Conservation (phyloP, 306 rosid species). For the Vigna nakashimae region DNA sequence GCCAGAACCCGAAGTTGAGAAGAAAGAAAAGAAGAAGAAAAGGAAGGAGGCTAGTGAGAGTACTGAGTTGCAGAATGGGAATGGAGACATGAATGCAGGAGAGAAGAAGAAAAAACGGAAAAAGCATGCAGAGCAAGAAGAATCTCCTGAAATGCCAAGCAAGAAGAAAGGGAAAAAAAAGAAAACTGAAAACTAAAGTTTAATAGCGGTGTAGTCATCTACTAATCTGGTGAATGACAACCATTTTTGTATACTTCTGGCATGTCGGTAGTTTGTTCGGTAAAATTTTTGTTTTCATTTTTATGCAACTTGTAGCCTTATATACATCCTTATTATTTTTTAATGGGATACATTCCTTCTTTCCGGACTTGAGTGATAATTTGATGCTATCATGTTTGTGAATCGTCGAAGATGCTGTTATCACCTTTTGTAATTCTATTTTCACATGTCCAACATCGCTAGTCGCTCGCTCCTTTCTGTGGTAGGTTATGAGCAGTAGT, state of each 20-base stretch:
- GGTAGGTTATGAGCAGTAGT: too few relatives aligned
- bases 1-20: constrained; percentile 42
- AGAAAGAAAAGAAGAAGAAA: constrained; percentile 56
- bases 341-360: constrained; percentile 13
- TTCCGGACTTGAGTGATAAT: constrained; percentile 26
- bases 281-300: constrained; percentile 22
- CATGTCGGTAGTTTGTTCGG: constrained; percentile 37
- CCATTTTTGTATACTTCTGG: constrained; percentile 47
- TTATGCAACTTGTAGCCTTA: constrained; percentile 37
- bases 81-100: constrained; percentile 32
- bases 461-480: too few relatives aligned
- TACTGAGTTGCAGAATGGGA: constrained; percentile 52
- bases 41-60: constrained; percentile 41
- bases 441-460: neutral
- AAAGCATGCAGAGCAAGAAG: constrained; percentile 45
- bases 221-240: constrained; percentile 40
- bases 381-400: constrained; percentile 35
- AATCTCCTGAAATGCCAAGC: constrained; percentile 43
- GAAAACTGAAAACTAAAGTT: constrained; percentile 35
- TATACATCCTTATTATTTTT: constrained; percentile 29
- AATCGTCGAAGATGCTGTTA: neutral
- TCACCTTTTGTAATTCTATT: neutral
- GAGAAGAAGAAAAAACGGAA: constrained; percentile 58
- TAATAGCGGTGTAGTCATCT: constrained; percentile 15
- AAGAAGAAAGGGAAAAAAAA: constrained; percentile 56